Conservation (phyloP, 495 filamentous ascomycete genomes). For the Aspergillus olivimuriae region DNA sequence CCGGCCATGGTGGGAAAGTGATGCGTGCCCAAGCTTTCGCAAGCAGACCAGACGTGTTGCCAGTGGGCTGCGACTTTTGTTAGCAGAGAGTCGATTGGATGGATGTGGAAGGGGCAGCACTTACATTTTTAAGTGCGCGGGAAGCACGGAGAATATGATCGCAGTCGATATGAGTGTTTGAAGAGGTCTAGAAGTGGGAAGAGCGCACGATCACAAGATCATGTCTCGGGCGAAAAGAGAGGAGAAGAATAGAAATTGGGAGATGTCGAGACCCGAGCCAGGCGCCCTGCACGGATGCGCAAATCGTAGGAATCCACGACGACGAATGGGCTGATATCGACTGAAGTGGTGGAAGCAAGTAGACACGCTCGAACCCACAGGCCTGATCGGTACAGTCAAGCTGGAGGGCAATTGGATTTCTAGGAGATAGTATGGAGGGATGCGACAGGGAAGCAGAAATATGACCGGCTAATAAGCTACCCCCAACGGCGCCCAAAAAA, state of each 20-base stretch:
- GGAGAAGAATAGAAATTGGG: conserved; percentile 5
- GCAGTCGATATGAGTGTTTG: conserved; percentile 19
- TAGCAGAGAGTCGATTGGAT: conserved; percentile 29
- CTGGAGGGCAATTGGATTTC: conserved; percentile 17
- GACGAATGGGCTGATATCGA: conserved; percentile 20
- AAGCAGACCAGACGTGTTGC: conserved; percentile 35
- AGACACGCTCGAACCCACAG: conserved; percentile 23
- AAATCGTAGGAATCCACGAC: conserved; percentile 33
- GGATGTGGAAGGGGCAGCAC: conserved; percentile 18
- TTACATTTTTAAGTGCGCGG: conserved; percentile 33
- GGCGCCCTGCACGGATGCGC: conserved; percentile 23
- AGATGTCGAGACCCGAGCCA: conserved; percentile 9
- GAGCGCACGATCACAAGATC: conserved; percentile 11
- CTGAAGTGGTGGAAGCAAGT: conserved; percentile 12
- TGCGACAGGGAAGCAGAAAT: conserved; percentile 8
- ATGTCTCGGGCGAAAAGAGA: conserved; percentile 7
- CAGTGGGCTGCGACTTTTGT: conserved; percentile 29
- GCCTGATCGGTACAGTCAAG: conserved; percentile 11
- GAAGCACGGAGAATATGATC: conserved; percentile 34
- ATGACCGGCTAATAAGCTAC: conserved; percentile 17
- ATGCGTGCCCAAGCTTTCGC: conserved; percentile 31
- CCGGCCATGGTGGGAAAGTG: conserved; percentile 25
- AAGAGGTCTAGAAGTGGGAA: conserved; percentile 4
- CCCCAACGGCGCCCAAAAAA: conserved; percentile 13
- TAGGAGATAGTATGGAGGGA: conserved; percentile 8